phyloP scores from a whole-genome alignment of 768 basidiomycete species.

The Daedaleopsis nitida region DNA sequence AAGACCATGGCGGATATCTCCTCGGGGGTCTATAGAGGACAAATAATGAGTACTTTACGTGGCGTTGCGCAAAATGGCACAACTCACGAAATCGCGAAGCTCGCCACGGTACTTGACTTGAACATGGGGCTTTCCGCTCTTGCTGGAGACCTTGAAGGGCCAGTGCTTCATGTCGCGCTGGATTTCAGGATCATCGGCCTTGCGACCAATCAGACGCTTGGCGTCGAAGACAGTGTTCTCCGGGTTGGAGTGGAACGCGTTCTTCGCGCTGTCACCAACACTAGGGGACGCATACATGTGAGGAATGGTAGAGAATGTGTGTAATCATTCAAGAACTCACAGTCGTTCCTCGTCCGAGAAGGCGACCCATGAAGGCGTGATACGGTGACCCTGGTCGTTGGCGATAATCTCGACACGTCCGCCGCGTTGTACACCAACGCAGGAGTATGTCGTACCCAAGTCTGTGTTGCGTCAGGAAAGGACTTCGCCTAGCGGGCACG shows the following conservation, averaged over 20 bases:
- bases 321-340: constrained; percentile 22
- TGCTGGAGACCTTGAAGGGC: constrained; percentile 81
- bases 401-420: constrained; percentile 52
- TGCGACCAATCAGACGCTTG: constrained; percentile 92
- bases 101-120: constrained; percentile 80
- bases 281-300: constrained; percentile 25
- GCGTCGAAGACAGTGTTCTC: constrained; percentile 95
- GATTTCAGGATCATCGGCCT: constrained; percentile 78
- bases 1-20: constrained; percentile 97
- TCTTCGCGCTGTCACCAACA: constrained; percentile 96
- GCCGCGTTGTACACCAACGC: constrained; percentile 57
- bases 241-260: constrained; percentile 91
- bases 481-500: constrained; percentile 4
- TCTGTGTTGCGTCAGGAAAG: constrained; percentile 46
- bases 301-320: background rate
- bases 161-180: constrained; percentile 87
- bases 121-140: constrained; percentile 79
- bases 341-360: constrained; percentile 63
- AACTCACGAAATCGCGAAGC: constrained; percentile 77
- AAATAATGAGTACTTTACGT: background rate
- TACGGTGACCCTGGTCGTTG: constrained; percentile 61
- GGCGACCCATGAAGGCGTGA: constrained; percentile 63
- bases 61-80: background rate
- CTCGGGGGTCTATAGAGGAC: constrained; percentile 72
- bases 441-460: constrained; percentile 95